Evolutionary conservation across 768 basidiomycete species (phyloP).

Genomic region (Lyophyllum decastes): DNA sequence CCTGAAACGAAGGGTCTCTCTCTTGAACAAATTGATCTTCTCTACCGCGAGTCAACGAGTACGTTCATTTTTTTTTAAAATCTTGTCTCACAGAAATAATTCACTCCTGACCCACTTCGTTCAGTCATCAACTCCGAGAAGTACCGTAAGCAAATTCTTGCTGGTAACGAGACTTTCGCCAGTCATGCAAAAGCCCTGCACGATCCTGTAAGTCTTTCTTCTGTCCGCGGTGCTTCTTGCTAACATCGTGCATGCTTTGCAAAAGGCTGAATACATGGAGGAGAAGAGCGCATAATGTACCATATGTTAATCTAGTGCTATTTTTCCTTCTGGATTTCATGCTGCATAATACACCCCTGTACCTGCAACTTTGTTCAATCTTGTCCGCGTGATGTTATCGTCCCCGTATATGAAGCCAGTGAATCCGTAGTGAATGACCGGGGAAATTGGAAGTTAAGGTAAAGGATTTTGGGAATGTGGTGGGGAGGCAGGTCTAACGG

Average conservation of each 20-base stretch:
- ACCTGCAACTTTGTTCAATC: not conserved
- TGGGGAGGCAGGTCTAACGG: no score
- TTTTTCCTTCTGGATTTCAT: not conserved
- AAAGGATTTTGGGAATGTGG: no score
- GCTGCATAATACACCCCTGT: not conserved
- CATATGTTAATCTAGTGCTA: not conserved
- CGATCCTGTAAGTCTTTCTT: not conserved
- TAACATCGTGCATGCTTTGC: not conserved
- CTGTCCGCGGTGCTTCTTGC: not conserved
- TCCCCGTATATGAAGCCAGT: no score
- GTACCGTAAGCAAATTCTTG: constrained; percentile 19
- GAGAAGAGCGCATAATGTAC: constrained; percentile 10
- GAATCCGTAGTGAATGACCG: no score
- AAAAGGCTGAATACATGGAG: constrained; percentile 7
- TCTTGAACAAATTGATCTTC: constrained; percentile 25
- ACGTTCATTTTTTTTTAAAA: no score
- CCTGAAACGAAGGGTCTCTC: constrained; percentile 26
- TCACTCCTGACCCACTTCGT: not conserved
- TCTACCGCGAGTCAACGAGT: constrained; percentile 24
- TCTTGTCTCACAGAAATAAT: no score
- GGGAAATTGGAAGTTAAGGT: no score
- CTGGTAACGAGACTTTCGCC: constrained; percentile 17
- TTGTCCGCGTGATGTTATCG: not conserved
- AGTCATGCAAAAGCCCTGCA: constrained; percentile 4
- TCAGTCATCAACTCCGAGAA: constrained; percentile 19